These are phyloP conservation scores for Neurospora pannonica DNA, from an alignment of 495 filamentous ascomycete genomes.

Conservation along the genomic window DNA sequence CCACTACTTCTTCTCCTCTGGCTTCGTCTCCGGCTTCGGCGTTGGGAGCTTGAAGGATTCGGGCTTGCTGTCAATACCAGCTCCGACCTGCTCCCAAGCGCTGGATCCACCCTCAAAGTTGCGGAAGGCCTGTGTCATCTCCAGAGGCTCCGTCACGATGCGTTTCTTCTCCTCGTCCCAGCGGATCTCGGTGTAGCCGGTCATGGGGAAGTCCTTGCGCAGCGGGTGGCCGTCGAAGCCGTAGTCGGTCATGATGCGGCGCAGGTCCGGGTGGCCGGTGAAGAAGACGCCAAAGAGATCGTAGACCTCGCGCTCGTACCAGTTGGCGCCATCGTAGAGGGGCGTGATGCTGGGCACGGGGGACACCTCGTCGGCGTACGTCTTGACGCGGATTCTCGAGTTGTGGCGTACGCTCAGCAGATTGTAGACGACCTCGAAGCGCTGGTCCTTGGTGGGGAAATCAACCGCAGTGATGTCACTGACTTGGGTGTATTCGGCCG, in stretches of 20 bases:
- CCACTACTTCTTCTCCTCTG: conserved; percentile 93
- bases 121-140: conserved; percentile 97
- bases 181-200: conserved; percentile 95
- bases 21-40: conserved; percentile 85
- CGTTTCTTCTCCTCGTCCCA: conserved; percentile 99
- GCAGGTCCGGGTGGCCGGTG: conserved; percentile 84
- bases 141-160: conserved; percentile 93
- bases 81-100: conserved; percentile 85
- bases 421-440: conserved; percentile 99
- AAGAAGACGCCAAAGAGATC: conserved; percentile 99
- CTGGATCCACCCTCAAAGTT: conserved; percentile 87
- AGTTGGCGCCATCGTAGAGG: conserved; percentile 92
- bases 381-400: conserved; percentile 94
- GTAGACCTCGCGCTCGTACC: conserved; percentile 98
- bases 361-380: conserved; percentile 94
- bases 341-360: conserved; percentile 80
- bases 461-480: conserved; percentile 90
- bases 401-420: conserved; percentile 92
- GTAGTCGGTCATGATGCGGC: conserved; percentile 99
- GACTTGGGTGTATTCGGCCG: conserved; percentile 91
- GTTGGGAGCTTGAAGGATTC: conserved; percentile 90
- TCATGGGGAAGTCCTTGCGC: conserved; percentile 96
- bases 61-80: conserved; percentile 69
- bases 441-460: conserved; percentile 85
- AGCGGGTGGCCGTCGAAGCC: conserved; percentile 97